A percentile compares a stretch with the other conserved stretches of the same genome.
Conservation (phyloP, 2,329 filamentous ascomycete genomes). For the Albifimbria verrucaria region DNA sequence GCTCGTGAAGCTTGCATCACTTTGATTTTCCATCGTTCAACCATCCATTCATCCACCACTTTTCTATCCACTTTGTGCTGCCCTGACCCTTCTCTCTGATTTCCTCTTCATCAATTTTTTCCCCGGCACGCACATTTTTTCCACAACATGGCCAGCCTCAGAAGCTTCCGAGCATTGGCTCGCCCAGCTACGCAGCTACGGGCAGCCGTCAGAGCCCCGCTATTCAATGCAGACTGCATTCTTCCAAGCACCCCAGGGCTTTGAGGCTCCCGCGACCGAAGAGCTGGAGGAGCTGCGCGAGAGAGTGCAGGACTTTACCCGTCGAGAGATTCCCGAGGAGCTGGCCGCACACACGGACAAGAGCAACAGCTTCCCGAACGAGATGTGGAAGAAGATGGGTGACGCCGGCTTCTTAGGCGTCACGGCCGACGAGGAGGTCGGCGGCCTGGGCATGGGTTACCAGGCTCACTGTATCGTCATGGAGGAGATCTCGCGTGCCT, state of each 20-base stretch:
- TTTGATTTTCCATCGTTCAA: background rate
- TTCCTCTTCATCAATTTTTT: background rate
- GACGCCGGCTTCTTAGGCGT: conserved; percentile 89
- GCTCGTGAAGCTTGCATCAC: no score
- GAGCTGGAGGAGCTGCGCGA: conserved; percentile 81
- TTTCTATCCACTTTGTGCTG: background rate
- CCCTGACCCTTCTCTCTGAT: background rate
- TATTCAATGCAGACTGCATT: conserved; percentile 41
- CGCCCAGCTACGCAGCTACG: conserved; percentile 26
- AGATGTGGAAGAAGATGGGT: conserved; percentile 93
- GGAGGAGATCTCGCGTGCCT: conserved; percentile 90
- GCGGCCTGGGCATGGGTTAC: conserved; percentile 88
- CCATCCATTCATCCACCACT: no score
- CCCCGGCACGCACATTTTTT: background rate
- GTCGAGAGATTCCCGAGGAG: conserved; percentile 81
- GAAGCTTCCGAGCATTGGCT: conserved; percentile 31
- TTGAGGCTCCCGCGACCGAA: conserved; percentile 63
- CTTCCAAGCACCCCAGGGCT: conserved; percentile 61
- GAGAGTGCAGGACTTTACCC: conserved; percentile 82
- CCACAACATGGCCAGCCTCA: conserved; percentile 38
- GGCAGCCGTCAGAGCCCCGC: conserved; percentile 28
- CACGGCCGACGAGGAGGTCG: conserved; percentile 88
- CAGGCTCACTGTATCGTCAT: conserved; percentile 94
- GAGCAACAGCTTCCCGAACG: conserved; percentile 80
- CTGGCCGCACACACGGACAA: conserved; percentile 80